Base-by-base conservation (phyloP, 768 basidiomycete genomes). In the Kockovaella imperatae region DNA sequence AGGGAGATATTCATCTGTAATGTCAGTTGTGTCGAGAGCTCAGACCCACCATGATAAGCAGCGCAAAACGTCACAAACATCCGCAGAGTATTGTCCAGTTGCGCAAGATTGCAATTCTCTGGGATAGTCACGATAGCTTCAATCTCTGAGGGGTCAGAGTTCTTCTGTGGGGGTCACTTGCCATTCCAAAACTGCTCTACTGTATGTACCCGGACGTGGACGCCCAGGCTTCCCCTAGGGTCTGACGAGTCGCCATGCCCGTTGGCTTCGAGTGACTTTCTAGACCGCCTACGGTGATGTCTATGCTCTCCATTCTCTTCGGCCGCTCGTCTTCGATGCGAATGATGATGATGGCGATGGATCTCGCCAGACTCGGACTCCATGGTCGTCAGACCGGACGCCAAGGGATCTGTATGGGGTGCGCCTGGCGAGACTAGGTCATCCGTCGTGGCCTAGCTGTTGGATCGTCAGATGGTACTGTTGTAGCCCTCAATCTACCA, bases 51-150 rank as follows among this genome's bases (percentile, higher is more conserved):
- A 68, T 95, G 91, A 72, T 91, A 90, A 24, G 81, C 79, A 21
- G 87, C 79, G 59, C 86, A 87, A 36, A 95, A 75, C 2, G 80
- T 76, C 48, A 89, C 72, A 69, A 83, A 93, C 54, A 84, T 79
- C 61, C 79, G 76, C 42, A 95, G 68, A 0, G 86, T 79, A 24
- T 82, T 78, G 69, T 97, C 93, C 5, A 97, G 77, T 48, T 80
- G 75, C 3, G 78, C 77, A 18, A 97, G 75, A 0, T 83, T 85
- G 10, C 72, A 70, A 53, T 81, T 77, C 29, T 76, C 77, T 1
- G 83, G 81, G 6, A 91, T 70, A 38, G 75, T 75, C 25, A 93
- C 68, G 32, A 84, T 79, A 48, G 90, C 88, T 43, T 93, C 89
- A 23, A 96, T 78, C 72, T 97, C 93, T 96, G 59, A 36, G 29